These are phyloP conservation scores for Arachis hypogaea DNA, from an alignment of 306 rosid genomes.

Conservation along the genomic window DNA sequence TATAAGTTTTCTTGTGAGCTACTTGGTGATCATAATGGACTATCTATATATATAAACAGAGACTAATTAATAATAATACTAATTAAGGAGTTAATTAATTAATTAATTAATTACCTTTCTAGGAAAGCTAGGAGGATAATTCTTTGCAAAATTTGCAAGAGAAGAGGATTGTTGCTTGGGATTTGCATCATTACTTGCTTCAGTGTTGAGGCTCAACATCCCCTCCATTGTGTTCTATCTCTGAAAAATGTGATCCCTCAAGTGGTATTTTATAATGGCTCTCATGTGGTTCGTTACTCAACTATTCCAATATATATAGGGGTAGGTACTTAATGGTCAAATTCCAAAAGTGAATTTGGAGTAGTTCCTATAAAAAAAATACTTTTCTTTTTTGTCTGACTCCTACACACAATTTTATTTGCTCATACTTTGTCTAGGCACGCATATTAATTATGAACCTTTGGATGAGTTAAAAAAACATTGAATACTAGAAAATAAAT, in stretches of 20 bases:
- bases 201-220: constrained; percentile 5
- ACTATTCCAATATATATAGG: neutral
- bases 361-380: too few species aligned
- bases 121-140: constrained; percentile 58
- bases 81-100: too few species aligned
- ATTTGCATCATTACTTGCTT: constrained; percentile 35
- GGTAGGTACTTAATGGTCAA: too few species aligned
- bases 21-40: neutral
- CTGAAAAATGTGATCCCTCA: neutral
- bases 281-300: neutral
- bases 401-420: too few species aligned
- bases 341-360: too few species aligned
- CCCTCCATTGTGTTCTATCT: constrained; percentile 34
- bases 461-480: too few species aligned
- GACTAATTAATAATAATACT: too few species aligned
- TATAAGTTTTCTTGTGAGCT: neutral
- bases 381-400: too few species aligned
- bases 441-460: too few species aligned
- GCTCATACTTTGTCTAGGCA: too few species aligned
- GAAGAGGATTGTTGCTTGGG: neutral
- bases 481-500: too few species aligned
- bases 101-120: constrained; percentile 46
- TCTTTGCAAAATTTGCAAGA: constrained; percentile 26
- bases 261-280: constrained; percentile 9
- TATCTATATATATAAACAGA: neutral